phyloP scores from a whole-genome alignment of 371 early-diverging fungal species.

The Mucor indicus region DNA sequence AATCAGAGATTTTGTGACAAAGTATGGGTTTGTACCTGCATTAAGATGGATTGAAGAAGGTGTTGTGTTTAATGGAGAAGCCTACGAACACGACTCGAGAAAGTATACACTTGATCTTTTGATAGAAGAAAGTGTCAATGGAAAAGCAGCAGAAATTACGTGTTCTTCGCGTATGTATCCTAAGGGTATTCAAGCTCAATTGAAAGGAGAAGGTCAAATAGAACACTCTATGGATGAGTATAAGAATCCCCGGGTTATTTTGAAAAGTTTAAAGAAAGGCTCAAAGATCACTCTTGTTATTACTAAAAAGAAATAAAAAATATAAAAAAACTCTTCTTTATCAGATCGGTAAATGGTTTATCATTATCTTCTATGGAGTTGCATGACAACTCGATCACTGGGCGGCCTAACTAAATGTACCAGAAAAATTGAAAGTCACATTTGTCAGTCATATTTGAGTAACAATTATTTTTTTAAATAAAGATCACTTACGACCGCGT shows the following conservation, averaged over 20 bases:
- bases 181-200: slow-evolving; percentile 28
- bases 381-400: too few species aligned
- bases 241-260: neutral
- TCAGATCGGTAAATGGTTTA: too few species aligned
- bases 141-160: slow-evolving; percentile 1
- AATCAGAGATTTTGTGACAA: slow-evolving; percentile 30
- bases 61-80: slow-evolving; percentile 16
- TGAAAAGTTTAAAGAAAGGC: slow-evolving; percentile 4
- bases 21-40: slow-evolving; percentile 33
- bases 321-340: too few species aligned
- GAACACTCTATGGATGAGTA: neutral
- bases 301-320: slow-evolving; percentile 1
- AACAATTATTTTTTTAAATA: too few species aligned
- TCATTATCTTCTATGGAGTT: too few species aligned
- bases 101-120: slow-evolving; percentile 11
- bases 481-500: too few species aligned
- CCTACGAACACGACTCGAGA: slow-evolving; percentile 34
- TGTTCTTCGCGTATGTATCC: slow-evolving; percentile 30
- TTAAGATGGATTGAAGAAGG: neutral
- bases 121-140: slow-evolving; percentile 11
- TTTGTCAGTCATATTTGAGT: too few species aligned
- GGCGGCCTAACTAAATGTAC: too few species aligned
- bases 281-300: neutral
- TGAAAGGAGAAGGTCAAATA: slow-evolving; percentile 12
- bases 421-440: too few species aligned